Percentiles rank a stretch among this genome's conserved stretches.
Evolutionary conservation across 2,329 filamentous ascomycete genomes (phyloP).

Genomic region (Sporothrix schenckii): DNA sequence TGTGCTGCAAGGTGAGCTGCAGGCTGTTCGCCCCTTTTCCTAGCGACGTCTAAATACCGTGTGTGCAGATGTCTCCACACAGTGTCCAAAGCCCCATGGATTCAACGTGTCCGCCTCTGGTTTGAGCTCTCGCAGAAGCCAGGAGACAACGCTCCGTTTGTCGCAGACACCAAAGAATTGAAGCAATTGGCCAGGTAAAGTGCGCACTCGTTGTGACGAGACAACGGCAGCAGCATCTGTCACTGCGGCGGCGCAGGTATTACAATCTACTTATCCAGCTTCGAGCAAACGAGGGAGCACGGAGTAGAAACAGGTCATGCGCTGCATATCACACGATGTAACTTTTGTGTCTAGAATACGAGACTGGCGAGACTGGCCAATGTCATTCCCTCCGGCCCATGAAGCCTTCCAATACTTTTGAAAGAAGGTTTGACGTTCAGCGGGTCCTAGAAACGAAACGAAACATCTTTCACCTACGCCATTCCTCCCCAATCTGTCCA

Average conservation of each 20-base stretch:
- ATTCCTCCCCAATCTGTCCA: not conserved
- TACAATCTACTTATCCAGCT: not conserved
- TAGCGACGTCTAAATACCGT: constrained; percentile 28
- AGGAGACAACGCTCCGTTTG: not conserved
- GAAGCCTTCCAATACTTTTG: not conserved
- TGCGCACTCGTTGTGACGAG: constrained; percentile 3
- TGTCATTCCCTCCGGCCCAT: not conserved
- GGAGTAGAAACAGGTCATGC: constrained; percentile 7
- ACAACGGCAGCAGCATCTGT: not conserved
- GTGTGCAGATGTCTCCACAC: not conserved
- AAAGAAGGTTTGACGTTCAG: not conserved
- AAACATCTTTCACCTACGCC: constrained; percentile 7
- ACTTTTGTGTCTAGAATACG: not conserved
- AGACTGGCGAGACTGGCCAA: not conserved
- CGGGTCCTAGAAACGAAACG: constrained; percentile 25
- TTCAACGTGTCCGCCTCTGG: constrained; percentile 31
- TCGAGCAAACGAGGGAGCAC: constrained; percentile 7
- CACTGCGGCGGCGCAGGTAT: not conserved
- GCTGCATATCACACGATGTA: not conserved
- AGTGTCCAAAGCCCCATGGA: not conserved
- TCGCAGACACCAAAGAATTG: not conserved
- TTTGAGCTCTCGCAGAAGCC: constrained; percentile 21
- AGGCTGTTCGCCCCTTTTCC: constrained; percentile 27
- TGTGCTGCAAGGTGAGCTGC: constrained; percentile 16
- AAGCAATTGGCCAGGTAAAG: constrained; percentile 12